These are phyloP conservation scores for Phaeosphaeriaceae sp. DNA, from an alignment of 2,329 filamentous ascomycete genomes.

Conservation along the genomic window DNA sequence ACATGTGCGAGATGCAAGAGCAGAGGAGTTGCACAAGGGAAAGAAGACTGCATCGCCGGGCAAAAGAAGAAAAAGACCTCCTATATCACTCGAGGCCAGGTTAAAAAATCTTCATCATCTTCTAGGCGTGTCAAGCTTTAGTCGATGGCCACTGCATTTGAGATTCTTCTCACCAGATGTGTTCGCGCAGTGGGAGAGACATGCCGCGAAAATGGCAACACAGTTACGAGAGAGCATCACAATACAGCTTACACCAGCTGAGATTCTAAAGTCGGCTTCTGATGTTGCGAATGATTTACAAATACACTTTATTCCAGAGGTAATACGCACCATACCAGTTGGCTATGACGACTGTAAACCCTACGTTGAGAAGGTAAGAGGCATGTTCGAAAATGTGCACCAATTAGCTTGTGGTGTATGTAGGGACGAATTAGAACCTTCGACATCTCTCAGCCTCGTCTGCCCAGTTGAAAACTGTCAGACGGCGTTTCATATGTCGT, in stretches of 20 bases:
- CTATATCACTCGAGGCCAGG: constrained; percentile 69
- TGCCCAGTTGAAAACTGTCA: constrained; percentile 59
- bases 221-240: constrained; percentile 35
- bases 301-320: constrained; percentile 34
- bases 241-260: constrained; percentile 38
- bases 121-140: constrained; percentile 78
- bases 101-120: constrained; percentile 83
- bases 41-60: constrained; percentile 42
- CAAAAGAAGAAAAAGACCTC: constrained; percentile 54
- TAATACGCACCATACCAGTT: constrained; percentile 55
- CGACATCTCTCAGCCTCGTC: constrained; percentile 54
- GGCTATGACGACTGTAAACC: constrained; percentile 59
- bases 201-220: constrained; percentile 37
- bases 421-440: constrained; percentile 43
- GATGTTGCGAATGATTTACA: constrained; percentile 27
- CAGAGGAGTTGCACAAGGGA: constrained; percentile 35
- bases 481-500: constrained; percentile 61
- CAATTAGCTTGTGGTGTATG: constrained; percentile 58
- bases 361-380: constrained; percentile 60
- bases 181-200: constrained; percentile 70
- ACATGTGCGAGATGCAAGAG: constrained; percentile 44
- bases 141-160: constrained; percentile 79
- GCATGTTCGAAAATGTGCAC: constrained; percentile 21
- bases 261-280: constrained; percentile 26
- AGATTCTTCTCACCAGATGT: constrained; percentile 79